Conservation (phyloP, 352 stramenopile genomes). For the Phytophthora meadii region DNA sequence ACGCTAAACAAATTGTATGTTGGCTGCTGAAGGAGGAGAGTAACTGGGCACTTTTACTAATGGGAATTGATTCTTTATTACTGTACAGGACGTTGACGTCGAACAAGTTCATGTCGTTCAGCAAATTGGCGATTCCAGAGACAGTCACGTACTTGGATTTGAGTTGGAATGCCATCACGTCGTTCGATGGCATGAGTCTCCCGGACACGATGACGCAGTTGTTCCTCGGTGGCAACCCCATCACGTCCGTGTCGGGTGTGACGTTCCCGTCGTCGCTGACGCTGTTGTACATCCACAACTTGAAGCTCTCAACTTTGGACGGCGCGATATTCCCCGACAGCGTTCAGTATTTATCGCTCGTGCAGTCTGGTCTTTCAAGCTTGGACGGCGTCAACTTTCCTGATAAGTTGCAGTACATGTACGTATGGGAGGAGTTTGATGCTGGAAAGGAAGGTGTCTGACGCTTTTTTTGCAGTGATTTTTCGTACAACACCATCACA, state of each 20-base stretch:
- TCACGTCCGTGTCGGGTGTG: slow-evolving; percentile 61
- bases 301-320: slow-evolving; percentile 51
- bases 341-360: slow-evolving; percentile 53
- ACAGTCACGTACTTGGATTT: slow-evolving; percentile 56
- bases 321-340: slow-evolving; percentile 52
- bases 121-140: slow-evolving; percentile 46
- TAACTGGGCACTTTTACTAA: neutral
- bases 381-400: slow-evolving; percentile 56
- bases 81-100: slow-evolving; percentile 54
- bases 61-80: neutral
- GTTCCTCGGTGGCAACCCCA: slow-evolving; percentile 70
- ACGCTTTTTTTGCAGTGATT: slow-evolving; percentile 37
- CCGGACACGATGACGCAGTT: slow-evolving; percentile 57
- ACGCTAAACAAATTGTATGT: slow-evolving; percentile 52
- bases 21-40: neutral
- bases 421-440: slow-evolving; percentile 18
- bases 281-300: slow-evolving; percentile 76
- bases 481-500: slow-evolving; percentile 56
- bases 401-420: slow-evolving; percentile 58
- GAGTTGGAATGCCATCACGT: slow-evolving; percentile 72
- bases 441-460: neutral
- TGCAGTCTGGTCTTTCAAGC: slow-evolving; percentile 50
- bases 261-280: slow-evolving; percentile 58
- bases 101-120: slow-evolving; percentile 56
- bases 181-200: slow-evolving; percentile 68